These are phyloP conservation scores for Linum usitatissimum DNA, from an alignment of 345 rosid species.

Conservation along the genomic window DNA sequence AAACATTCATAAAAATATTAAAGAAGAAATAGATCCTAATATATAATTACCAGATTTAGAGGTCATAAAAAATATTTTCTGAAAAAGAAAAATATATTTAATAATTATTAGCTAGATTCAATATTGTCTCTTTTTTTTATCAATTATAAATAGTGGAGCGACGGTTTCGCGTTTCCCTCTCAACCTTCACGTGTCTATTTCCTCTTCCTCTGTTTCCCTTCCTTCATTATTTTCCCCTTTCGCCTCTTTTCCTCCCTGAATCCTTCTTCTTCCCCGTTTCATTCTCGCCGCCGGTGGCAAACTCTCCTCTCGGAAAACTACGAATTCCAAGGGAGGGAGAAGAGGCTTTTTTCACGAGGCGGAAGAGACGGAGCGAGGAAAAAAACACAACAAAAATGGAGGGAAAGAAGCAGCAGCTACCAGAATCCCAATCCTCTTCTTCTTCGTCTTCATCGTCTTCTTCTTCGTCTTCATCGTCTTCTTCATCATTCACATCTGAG, in stretches of 20 bases:
- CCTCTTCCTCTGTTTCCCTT: neutral
- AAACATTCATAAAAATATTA: too few relatives aligned
- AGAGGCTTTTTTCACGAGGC: neutral
- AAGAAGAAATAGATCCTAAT: too few relatives aligned
- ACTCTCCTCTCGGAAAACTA: neutral
- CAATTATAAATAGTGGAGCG: neutral
- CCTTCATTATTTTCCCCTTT: neutral
- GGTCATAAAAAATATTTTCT: too few relatives aligned
- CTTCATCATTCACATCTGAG: neutral
- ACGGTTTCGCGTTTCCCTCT: neutral
- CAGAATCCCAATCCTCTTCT: neutral
- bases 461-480: neutral
- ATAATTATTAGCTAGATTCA: too few relatives aligned
- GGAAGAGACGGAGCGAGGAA: neutral
- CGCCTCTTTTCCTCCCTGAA: neutral
- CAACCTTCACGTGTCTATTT: conserved; percentile 2
- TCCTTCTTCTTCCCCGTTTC: neutral
- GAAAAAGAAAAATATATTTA: too few relatives aligned
- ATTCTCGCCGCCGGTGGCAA: neutral
- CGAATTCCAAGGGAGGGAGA: neutral
- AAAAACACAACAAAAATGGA: neutral
- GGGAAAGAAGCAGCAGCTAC: neutral
- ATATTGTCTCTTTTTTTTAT: too few relatives aligned
- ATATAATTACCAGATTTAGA: too few relatives aligned
- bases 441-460: neutral